Conservation (phyloP, 1,139 yeast genomes). For the Kodamaea sp. region DNA sequence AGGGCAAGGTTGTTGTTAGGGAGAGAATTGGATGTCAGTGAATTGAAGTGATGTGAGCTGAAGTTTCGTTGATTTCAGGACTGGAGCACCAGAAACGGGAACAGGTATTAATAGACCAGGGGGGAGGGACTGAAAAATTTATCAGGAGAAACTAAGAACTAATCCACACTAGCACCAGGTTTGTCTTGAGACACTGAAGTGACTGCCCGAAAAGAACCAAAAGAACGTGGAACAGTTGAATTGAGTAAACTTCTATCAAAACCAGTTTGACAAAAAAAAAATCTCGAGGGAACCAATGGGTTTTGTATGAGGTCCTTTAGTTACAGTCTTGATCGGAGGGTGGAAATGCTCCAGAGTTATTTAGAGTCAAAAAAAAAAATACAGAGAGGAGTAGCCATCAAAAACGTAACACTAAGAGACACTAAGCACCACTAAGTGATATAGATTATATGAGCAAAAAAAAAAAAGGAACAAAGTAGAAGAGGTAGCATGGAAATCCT, state of each 20-base stretch:
- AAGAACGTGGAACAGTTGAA: slow-evolving; percentile 2
- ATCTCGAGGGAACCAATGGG: slow-evolving; percentile 10
- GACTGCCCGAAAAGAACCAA: no score
- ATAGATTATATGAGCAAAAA: slow-evolving; percentile 6
- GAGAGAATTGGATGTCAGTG: no score
- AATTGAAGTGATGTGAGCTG: no score
- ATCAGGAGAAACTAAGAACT: no score
- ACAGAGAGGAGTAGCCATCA: slow-evolving; percentile 5
- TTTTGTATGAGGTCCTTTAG: slow-evolving; percentile 9
- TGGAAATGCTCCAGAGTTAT: no score
- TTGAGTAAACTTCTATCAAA: slow-evolving; percentile 7
- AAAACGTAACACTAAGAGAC: slow-evolving; percentile 1
- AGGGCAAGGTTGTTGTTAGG: no score
- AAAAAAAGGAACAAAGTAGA: slow-evolving; percentile 10
- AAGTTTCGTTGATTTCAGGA: no score
- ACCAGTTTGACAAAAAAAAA: slow-evolving; percentile 6
- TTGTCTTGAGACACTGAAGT: no score
- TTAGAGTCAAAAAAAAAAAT: slow-evolving; percentile 5
- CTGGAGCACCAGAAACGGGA: no score
- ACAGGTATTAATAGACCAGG: no score
- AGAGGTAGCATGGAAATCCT: not conserved
- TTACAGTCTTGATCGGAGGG: slow-evolving; percentile 6
- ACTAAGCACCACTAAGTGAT: slow-evolving; percentile 9
- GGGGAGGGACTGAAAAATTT: no score
- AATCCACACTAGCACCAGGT: no score